These are phyloP conservation scores for Davidsoniella australis DNA, from an alignment of 2,329 filamentous ascomycete species.

Conservation along the genomic window DNA sequence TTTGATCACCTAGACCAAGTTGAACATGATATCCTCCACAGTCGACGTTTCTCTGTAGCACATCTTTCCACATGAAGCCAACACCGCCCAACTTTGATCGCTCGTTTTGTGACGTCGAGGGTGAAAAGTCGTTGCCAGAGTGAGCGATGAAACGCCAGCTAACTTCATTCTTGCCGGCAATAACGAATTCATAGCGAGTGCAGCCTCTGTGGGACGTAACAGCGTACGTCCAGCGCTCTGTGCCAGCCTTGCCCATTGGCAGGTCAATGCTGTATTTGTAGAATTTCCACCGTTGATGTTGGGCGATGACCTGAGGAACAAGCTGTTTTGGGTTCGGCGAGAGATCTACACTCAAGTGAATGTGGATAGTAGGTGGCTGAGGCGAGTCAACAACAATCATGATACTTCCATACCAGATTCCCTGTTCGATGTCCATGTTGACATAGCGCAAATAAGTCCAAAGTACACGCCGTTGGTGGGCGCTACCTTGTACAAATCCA, in stretches of 20 bases:
- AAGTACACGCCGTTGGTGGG: conserved; percentile 97
- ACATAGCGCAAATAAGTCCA: conserved; percentile 84
- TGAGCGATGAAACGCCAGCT: conserved; percentile 94
- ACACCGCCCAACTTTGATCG: conserved; percentile 72
- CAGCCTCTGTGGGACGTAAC: conserved; percentile 94
- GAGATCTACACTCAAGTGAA: conserved; percentile 77
- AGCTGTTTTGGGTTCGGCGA: conserved; percentile 86
- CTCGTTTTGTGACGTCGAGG: conserved; percentile 74
- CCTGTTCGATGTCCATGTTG: conserved; percentile 90
- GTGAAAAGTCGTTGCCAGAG: conserved; percentile 87
- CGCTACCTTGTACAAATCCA: conserved; percentile 84
- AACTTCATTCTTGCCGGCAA: conserved; percentile 76
- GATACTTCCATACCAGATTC: conserved; percentile 84
- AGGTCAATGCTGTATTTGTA: conserved; percentile 88
- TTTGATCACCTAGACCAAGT: conserved; percentile 80
- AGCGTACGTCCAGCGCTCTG: conserved; percentile 89
- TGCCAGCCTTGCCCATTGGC: conserved; percentile 67
- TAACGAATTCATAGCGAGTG: conserved; percentile 93
- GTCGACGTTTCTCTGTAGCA: conserved; percentile 91
- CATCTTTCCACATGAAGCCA: conserved; percentile 97
- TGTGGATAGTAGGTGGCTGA: conserved; percentile 88
- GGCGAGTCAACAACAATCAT: conserved; percentile 79
- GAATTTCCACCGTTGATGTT: conserved; percentile 87
- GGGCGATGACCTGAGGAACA: conserved; percentile 63
- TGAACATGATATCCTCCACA: conserved; percentile 93